Conservation (phyloP, 2,329 filamentous ascomycete genomes). For the Sphaerostilbella broomeana region DNA sequence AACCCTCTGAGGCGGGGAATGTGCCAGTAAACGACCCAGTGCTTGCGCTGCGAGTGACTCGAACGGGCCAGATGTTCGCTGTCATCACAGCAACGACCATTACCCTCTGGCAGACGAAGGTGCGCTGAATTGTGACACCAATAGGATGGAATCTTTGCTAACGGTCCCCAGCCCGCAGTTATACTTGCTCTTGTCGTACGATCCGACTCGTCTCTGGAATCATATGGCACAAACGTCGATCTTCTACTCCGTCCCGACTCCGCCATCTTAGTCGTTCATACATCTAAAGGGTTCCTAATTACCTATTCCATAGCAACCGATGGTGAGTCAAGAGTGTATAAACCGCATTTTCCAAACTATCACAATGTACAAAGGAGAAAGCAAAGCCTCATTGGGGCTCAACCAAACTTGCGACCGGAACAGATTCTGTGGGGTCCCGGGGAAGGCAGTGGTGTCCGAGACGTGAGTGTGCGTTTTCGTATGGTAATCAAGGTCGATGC, state of each 20-base stretch:
- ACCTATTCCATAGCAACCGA: conserved; percentile 90
- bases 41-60: conserved; percentile 67
- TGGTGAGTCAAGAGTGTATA: conserved; percentile 74
- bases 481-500: conserved; percentile 99
- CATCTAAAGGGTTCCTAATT: conserved; percentile 77
- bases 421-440: conserved; percentile 68
- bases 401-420: conserved; percentile 48
- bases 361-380: conserved; percentile 56
- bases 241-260: conserved; percentile 86
- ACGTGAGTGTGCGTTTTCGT: conserved; percentile 85
- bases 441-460: conserved; percentile 73
- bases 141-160: conserved; percentile 3
- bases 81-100: conserved; percentile 80
- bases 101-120: conserved; percentile 95
- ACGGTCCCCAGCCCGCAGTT: conserved; percentile 63
- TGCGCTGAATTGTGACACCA: conserved; percentile 31
- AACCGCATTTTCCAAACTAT: conserved; percentile 67
- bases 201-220: conserved; percentile 69
- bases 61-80: conserved; percentile 76
- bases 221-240: conserved; percentile 79
- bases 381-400: conserved; percentile 54
- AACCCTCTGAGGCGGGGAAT: conserved; percentile 17
- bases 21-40: conserved; percentile 57
- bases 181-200: conserved; percentile 80
- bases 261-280: conserved; percentile 86